Percentiles rank a stretch among this genome's conserved stretches.
Conservation (phyloP, 1,139 yeast genomes). For the Yamadazyma membranifaciens region DNA sequence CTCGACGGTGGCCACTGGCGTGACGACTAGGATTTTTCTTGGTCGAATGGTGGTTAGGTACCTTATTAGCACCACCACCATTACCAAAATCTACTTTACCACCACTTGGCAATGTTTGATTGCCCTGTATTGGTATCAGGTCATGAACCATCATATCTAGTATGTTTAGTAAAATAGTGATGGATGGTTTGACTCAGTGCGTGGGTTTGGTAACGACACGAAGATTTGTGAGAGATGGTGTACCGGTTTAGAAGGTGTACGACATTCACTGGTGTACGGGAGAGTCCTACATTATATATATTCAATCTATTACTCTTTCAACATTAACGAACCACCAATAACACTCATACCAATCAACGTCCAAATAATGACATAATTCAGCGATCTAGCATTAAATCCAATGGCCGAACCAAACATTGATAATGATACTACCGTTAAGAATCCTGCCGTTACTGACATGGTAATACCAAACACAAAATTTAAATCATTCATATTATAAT, state of each 20-base stretch:
- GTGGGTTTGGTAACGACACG: conserved; percentile 1
- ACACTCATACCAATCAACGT: conserved; percentile 45
- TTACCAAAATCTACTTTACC: conserved; percentile 40
- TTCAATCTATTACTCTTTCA: conserved; percentile 1
- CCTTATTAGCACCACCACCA: too few species aligned
- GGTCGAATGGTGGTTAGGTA: too few species aligned
- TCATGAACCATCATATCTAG: conserved; percentile 42
- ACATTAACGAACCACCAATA: conserved; percentile 30
- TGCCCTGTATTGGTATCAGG: conserved; percentile 24
- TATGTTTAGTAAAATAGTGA: too few species aligned
- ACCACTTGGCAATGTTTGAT: conserved; percentile 41
- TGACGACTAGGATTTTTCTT: background rate
- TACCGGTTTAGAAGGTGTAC: too few species aligned
- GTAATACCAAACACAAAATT: conserved; percentile 58
- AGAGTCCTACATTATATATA: background rate
- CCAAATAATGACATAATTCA: conserved; percentile 54
- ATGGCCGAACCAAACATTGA: conserved; percentile 85
- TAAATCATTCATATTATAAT: conserved; percentile 31
- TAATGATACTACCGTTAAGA: conserved; percentile 72
- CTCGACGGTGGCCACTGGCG: background rate
- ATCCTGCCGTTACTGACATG: conserved; percentile 79
- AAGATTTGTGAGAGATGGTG: too few species aligned
- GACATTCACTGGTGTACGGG: too few species aligned
- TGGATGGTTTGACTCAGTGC: conserved; percentile 2
- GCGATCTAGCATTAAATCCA: conserved; percentile 59